phyloP scores from a whole-genome alignment of 768 basidiomycete species.

The Mycena galericulata region DNA sequence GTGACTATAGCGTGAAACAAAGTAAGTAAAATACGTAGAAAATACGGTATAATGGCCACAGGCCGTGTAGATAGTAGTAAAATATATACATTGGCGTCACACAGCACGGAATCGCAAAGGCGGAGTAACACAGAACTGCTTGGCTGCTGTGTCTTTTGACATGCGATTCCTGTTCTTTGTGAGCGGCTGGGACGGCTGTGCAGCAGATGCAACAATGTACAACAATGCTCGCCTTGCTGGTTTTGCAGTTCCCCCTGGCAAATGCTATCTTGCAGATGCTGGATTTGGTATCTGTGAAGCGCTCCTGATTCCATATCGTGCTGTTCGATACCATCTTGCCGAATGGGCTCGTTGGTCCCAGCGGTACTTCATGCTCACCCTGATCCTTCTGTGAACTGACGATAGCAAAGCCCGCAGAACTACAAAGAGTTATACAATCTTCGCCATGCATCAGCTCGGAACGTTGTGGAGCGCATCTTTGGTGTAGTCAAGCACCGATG shows the following conservation, averaged over 20 bases:
- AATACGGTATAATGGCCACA: too few relatives aligned
- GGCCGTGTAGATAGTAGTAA: too few relatives aligned
- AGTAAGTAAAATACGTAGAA: too few relatives aligned
- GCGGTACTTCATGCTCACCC: constrained; percentile 22
- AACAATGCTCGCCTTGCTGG: constrained; percentile 35
- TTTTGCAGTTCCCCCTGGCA: constrained; percentile 45
- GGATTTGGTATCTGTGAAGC: constrained; percentile 47
- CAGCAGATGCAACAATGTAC: constrained; percentile 49
- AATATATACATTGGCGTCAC: neutral
- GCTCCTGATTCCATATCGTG: constrained; percentile 51
- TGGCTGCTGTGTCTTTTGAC: constrained; percentile 48
- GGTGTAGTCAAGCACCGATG: constrained; percentile 48
- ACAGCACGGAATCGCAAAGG: constrained; percentile 46
- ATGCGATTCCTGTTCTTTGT: constrained; percentile 51
- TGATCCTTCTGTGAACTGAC: constrained; percentile 20
- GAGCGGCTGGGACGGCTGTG: constrained; percentile 54
- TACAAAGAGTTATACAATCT: constrained; percentile 56
- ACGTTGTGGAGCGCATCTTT: constrained; percentile 45
- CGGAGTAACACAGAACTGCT: constrained; percentile 50
- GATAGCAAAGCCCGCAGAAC: constrained; percentile 44
- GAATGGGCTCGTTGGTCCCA: constrained; percentile 46
- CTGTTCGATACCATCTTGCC: constrained; percentile 51
- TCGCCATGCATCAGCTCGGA: constrained; percentile 47
- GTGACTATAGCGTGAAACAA: too few relatives aligned
- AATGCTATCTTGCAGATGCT: constrained; percentile 52